phyloP scores from a whole-genome alignment of 306 rosid species.

The Malus asiatica region DNA sequence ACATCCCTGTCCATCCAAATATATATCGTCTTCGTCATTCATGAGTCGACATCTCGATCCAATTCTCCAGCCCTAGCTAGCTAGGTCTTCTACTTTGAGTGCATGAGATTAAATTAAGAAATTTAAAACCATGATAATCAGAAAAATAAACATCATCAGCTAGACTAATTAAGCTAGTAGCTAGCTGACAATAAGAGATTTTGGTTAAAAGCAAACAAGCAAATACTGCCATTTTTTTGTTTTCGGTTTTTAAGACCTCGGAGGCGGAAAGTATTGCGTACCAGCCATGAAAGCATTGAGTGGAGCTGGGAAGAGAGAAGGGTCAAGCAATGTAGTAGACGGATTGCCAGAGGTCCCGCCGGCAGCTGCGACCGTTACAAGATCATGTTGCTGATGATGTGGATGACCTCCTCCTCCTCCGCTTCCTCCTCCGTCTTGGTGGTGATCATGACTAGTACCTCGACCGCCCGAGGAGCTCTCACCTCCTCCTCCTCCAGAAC shows the following conservation, averaged over 20 bases:
- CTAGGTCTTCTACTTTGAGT: constrained; percentile 5
- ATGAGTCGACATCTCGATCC: constrained; percentile 16
- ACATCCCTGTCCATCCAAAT: constrained; percentile 13
- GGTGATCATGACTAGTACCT: constrained; percentile 11
- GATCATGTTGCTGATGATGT: constrained; percentile 28
- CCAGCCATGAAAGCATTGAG: constrained; percentile 89
- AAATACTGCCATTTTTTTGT: background rate
- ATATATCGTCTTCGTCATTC: background rate
- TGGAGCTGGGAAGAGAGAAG: constrained; percentile 70
- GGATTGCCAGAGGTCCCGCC: constrained; percentile 19
- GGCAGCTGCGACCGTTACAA: constrained; percentile 30
- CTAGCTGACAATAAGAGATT: background rate
- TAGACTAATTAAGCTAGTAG: background rate
- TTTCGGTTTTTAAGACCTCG: constrained; percentile 43
- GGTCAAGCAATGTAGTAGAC: constrained; percentile 42
- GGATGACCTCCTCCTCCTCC: background rate
- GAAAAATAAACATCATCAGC: background rate
- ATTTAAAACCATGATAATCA: constrained; percentile 6
- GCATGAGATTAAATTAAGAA: constrained; percentile 20
- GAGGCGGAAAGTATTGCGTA: constrained; percentile 90
- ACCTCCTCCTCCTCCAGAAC: constrained; percentile 11
- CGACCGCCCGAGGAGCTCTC: constrained; percentile 59
- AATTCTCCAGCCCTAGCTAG: constrained; percentile 13
- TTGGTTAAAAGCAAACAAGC: background rate
- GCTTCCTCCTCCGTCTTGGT: constrained; percentile 21